phyloP scores from a whole-genome alignment of 2,329 filamentous ascomycete genomes.

The Hypomyces rosellus region DNA sequence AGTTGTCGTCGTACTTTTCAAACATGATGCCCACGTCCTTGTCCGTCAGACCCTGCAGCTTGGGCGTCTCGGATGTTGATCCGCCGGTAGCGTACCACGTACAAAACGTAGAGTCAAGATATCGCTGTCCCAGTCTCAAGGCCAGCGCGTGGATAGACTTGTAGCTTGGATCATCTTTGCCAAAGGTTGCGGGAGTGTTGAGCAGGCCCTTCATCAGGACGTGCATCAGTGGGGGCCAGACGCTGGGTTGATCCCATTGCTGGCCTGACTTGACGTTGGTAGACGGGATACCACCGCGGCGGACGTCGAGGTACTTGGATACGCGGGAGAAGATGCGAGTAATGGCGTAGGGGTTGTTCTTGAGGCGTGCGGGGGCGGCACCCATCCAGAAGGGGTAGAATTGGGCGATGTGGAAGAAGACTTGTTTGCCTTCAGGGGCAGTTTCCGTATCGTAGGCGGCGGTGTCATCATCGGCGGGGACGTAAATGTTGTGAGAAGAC shows the following conservation, averaged over 20 bases:
- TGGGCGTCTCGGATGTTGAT: constrained; percentile 46
- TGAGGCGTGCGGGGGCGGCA: constrained; percentile 51
- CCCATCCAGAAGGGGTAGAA: constrained; percentile 66
- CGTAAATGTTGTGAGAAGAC: constrained; percentile 47
- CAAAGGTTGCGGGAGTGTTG: constrained; percentile 52
- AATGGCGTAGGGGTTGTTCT: constrained; percentile 53
- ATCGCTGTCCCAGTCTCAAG: constrained; percentile 55
- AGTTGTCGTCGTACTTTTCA: constrained; percentile 60
- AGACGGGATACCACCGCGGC: constrained; percentile 53
- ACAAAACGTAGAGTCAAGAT: constrained; percentile 62
- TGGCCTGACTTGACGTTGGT: constrained; percentile 56
- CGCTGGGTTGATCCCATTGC: constrained; percentile 66
- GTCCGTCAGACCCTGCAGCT: constrained; percentile 39
- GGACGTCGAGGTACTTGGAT: constrained; percentile 42
- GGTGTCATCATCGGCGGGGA: constrained; percentile 41
- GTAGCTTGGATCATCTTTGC: constrained; percentile 47
- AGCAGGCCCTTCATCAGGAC: constrained; percentile 56
- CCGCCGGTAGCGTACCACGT: constrained; percentile 65
- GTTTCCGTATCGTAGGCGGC: constrained; percentile 22
- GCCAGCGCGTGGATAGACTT: constrained; percentile 48
- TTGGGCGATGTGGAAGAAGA: constrained; percentile 53
- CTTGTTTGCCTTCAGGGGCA: constrained; percentile 49
- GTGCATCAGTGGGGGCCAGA: constrained; percentile 63
- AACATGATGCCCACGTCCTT: constrained; percentile 56
- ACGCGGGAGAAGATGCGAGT: constrained; percentile 49